Conservation (phyloP, 352 stramenopile genomes). For the Peronospora belbahrii region DNA sequence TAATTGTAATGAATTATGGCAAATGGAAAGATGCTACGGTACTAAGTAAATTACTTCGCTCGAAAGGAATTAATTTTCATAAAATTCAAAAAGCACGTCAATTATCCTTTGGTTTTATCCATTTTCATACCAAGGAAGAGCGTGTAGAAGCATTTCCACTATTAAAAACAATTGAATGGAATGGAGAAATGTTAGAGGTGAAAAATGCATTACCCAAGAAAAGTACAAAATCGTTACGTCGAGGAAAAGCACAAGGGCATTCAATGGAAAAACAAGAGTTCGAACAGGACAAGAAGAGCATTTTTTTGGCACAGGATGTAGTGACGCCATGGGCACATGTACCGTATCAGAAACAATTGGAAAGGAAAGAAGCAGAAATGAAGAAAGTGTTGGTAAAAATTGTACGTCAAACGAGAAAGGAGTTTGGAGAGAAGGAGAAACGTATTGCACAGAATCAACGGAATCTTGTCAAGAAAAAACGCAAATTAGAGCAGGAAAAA, state of each 20-base stretch:
- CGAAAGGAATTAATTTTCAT: conserved; percentile 44
- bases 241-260: conserved; percentile 4
- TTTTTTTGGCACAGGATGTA: conserved; percentile 39
- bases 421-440: conserved; percentile 86
- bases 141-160: conserved; percentile 43
- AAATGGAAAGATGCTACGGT: conserved; percentile 77
- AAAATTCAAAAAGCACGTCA: conserved; percentile 76
- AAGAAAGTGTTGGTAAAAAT: conserved; percentile 87
- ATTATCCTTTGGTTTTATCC: conserved; percentile 74
- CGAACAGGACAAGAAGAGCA: too few relatives aligned
- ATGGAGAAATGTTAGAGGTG: conserved; percentile 60
- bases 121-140: conserved; percentile 52
- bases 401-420: conserved; percentile 72
- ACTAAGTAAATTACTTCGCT: conserved; percentile 45
- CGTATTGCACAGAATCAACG: conserved; percentile 45
- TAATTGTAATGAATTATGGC: conserved; percentile 85
- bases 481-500: conserved; percentile 56
- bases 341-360: conserved; percentile 72
- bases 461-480: conserved; percentile 55
- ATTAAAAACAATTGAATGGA: conserved; percentile 55
- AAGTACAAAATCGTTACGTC: conserved; percentile 19
- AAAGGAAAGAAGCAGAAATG: conserved; percentile 84
- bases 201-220: conserved; percentile 67
- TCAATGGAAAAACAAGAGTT: conserved; percentile 4
- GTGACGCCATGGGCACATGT: conserved; percentile 79